Base-by-base conservation (phyloP, 306 rosid species). In the Myrica gale region DNA sequence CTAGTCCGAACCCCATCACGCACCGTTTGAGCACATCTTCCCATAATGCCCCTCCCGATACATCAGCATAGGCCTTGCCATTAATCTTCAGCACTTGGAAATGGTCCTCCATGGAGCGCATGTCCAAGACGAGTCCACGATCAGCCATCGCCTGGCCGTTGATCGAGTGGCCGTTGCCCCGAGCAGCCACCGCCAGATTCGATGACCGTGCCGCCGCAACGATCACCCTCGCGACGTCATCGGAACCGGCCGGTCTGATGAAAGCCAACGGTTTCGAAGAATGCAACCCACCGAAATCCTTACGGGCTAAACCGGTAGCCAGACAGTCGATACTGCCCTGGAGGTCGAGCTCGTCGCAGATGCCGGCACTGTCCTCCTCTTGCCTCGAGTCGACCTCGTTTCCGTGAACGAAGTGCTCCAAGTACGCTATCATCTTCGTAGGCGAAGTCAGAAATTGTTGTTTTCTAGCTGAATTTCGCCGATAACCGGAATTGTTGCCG, bases 31-130 rank as follows among this genome's bases (percentile, higher is more conserved):
- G 68, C 9, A 92, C 90, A 17, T 96, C 94, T 85, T 92, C 99
- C 99, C 99, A 96, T 85, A 96, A 89, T 88, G 93, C 98, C 89
- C 99, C 99, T 78, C 96, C 99, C 0, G 96, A 74, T 58, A 96
- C 97, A 81, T 92, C 98, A 10, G 85, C 96, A 75, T 83, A 82
- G 3, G 26, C 48, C 1, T 71, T 50, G 4, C 84, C 91, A 11
- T 86, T 67, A 9, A 73, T 32, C 16, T 19, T 7, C 16, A 69
- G 52, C 45, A 85, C 78, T 0, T 71, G 79, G 62, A 89, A 76
- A 71, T 68, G 65, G 58, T 82, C 85, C 65, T 78, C 90, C 85
- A 88, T 75, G 58, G 93, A 83, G 5, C 96, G 91, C 98, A 92
- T 92, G 89, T 96, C 97, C 37, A 96, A 54, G 71, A 96, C 92